Evolutionary conservation across 2,329 filamentous ascomycete genomes (phyloP).

Genomic region (Cladosporium oxysporum): DNA sequence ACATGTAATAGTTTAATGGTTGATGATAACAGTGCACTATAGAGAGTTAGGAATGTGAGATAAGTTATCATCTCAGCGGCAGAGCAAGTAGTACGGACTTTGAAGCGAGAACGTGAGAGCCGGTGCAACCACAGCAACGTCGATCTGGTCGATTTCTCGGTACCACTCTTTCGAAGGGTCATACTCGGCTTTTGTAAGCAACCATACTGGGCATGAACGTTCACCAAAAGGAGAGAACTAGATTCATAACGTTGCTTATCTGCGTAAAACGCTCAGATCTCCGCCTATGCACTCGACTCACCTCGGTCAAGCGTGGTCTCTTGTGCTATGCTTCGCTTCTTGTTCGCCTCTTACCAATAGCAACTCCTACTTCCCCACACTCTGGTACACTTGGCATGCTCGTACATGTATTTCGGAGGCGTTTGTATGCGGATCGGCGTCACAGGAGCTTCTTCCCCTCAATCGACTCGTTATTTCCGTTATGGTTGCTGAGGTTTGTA

Average conservation of each 20-base stretch:
- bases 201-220: background rate
- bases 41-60: too few relatives aligned
- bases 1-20: too few relatives aligned
- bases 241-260: background rate
- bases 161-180: background rate
- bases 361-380: background rate
- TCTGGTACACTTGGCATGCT: conserved; percentile 9
- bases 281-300: background rate
- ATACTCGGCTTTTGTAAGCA: background rate
- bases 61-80: background rate
- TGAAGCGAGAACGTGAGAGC: background rate
- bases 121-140: background rate
- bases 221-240: background rate
- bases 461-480: conserved; percentile 11
- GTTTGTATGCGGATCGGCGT: conserved; percentile 12
- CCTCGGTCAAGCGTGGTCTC: background rate
- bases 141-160: background rate
- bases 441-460: conserved; percentile 18
- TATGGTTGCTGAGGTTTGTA: too few relatives aligned
- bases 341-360: conserved; percentile 3
- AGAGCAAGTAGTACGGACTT: background rate
- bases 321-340: background rate
- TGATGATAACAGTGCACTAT: too few relatives aligned
- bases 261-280: background rate
- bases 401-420: background rate